Conservation (phyloP, 306 rosid genomes). For the peach (Prunus persica) region DNA sequence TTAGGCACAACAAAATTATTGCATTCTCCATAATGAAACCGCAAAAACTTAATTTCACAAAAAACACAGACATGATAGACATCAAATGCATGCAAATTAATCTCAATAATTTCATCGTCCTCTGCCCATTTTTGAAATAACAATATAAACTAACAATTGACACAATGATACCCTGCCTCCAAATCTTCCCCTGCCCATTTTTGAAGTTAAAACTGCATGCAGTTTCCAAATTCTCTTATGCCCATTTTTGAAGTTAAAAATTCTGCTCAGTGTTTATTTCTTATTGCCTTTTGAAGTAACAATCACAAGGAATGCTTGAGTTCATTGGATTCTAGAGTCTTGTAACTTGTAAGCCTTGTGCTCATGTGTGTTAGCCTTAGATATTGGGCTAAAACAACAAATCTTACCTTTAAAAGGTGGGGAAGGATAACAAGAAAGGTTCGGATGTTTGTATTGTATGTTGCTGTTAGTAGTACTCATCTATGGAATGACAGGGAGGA, state of each 20-base stretch:
- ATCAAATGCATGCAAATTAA: neutral
- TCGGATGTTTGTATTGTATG: neutral
- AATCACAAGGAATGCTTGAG: neutral
- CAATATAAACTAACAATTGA: too few relatives aligned
- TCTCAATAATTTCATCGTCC: too few relatives aligned
- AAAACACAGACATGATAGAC: neutral
- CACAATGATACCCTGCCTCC: too few relatives aligned
- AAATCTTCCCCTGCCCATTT: too few relatives aligned
- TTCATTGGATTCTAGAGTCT: neutral
- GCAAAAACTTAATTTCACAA: too few relatives aligned
- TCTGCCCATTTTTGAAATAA: too few relatives aligned
- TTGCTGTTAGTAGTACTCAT: constrained; percentile 15
- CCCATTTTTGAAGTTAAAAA: neutral
- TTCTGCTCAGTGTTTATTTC: neutral
- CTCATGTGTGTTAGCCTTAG: neutral
- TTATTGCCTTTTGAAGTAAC: neutral
- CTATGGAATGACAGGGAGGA: constrained; percentile 61
- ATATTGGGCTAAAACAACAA: neutral
- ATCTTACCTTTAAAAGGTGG: neutral
- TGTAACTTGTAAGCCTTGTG: neutral
- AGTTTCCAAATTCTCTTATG: constrained; percentile 18
- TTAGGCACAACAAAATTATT: too few relatives aligned
- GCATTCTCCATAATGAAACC: too few relatives aligned
- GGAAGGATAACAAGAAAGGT: neutral
- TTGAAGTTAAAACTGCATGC: too few relatives aligned